A percentile compares a stretch with the other conserved stretches of the same genome.
These are phyloP conservation scores for Polygonum aviculare DNA, from an alignment of 148 eudicot genomes.

Conservation along the genomic window DNA sequence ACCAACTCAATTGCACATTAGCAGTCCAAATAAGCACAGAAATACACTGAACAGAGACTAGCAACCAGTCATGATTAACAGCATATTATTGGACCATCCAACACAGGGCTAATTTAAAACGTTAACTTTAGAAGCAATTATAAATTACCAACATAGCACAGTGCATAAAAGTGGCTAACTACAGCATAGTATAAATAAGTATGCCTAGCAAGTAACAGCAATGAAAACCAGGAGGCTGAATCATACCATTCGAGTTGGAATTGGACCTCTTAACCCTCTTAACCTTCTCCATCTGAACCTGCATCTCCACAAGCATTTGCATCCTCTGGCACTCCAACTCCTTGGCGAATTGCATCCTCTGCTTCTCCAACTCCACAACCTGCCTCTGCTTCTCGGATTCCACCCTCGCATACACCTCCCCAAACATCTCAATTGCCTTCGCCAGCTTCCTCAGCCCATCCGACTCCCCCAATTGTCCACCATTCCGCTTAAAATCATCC, in stretches of 20 bases:
- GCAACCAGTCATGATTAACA: background rate
- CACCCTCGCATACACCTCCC: constrained; percentile 56
- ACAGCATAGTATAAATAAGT: background rate
- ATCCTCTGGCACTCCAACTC: constrained; percentile 79
- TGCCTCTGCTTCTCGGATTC: constrained; percentile 65
- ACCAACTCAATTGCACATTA: background rate
- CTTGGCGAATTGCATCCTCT: constrained; percentile 68
- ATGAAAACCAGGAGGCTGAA: background rate
- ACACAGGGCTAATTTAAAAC: background rate
- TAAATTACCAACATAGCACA: background rate
- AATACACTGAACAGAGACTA: background rate
- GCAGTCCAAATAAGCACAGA: background rate
- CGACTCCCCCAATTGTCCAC: constrained; percentile 17
- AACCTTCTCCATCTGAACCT: constrained; percentile 65
- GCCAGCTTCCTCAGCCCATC: constrained; percentile 57
- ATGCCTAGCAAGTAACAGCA: background rate
- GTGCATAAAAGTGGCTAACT: background rate
- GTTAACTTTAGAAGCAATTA: background rate
- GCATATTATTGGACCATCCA: background rate
- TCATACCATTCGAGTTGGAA: constrained; percentile 54
- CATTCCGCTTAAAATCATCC: constrained; percentile 4
- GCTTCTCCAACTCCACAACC: constrained; percentile 71
- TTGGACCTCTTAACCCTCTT: constrained; percentile 47
- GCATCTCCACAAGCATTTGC: constrained; percentile 76
- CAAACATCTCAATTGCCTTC: constrained; percentile 65